Conservation (phyloP, 139 green algal genomes). For the Diplosphaera chodatii region DNA sequence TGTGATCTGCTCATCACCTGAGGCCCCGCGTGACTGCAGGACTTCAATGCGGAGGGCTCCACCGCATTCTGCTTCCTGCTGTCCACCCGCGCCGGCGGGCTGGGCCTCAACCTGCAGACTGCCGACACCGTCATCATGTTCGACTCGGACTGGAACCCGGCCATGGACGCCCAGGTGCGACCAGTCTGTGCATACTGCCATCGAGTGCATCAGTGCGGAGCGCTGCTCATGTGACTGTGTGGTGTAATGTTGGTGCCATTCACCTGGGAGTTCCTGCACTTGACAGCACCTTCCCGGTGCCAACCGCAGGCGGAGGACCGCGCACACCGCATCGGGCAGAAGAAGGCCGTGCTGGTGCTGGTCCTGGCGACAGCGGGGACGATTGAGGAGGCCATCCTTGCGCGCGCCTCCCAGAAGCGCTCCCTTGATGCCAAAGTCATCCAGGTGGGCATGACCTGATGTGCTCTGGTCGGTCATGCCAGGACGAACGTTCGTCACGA, state of each 20-base stretch:
- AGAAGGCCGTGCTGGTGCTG: constrained; percentile 66
- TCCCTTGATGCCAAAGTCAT: constrained; percentile 74
- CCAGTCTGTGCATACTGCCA: too few species aligned
- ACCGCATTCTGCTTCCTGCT: constrained; percentile 69
- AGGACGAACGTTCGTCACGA: too few species aligned
- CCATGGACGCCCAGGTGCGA: constrained; percentile 47
- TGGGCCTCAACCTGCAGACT: constrained; percentile 80
- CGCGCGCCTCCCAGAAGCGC: constrained; percentile 61
- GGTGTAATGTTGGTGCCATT: too few species aligned
- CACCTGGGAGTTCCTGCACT: too few species aligned
- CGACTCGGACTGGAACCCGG: constrained; percentile 68
- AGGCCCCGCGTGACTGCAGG: too few species aligned
- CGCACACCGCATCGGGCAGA: constrained; percentile 69
- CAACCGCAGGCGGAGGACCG: constrained; percentile 62
- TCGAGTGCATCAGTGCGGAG: too few species aligned
- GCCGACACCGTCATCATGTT: constrained; percentile 78
- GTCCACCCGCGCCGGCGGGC: constrained; percentile 63
- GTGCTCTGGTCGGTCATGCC: too few species aligned
- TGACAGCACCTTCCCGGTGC: not conserved
- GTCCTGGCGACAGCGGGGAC: constrained; percentile 60
- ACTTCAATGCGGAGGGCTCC: constrained; percentile 59
- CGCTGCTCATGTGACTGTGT: too few species aligned
- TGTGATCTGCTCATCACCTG: too few species aligned
- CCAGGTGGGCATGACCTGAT: constrained; percentile 23
- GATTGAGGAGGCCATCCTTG: constrained; percentile 76